These are phyloP conservation scores for Talaromyces thailandensis DNA, from an alignment of 495 filamentous ascomycete species.

Conservation along the genomic window DNA sequence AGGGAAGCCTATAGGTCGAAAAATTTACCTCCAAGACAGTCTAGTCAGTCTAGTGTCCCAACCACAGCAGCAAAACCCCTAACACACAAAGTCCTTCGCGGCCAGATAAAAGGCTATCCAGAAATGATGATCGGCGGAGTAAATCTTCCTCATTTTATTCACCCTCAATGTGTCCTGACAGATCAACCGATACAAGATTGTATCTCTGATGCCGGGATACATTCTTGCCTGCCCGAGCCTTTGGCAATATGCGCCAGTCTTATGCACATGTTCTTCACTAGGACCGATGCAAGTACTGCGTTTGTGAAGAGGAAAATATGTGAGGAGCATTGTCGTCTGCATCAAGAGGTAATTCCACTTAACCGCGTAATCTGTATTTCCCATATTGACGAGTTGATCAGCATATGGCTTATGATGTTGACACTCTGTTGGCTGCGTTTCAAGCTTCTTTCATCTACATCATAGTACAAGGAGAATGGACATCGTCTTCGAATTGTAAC, in stretches of 20 bases:
- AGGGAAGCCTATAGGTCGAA: background rate
- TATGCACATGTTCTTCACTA: slow-evolving; percentile 1
- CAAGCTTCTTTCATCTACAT: background rate
- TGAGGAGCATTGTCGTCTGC: background rate
- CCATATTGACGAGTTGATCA: background rate
- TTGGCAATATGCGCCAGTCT: slow-evolving; percentile 2
- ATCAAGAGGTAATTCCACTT: background rate
- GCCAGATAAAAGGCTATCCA: background rate
- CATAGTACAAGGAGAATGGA: background rate
- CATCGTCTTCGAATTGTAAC: background rate
- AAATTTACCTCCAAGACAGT: background rate
- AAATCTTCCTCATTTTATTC: background rate
- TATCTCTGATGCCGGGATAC: background rate
- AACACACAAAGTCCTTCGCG: background rate
- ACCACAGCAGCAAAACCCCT: background rate
- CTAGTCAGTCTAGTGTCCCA: background rate
- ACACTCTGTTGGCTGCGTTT: background rate
- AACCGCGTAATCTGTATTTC: background rate
- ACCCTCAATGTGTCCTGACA: background rate
- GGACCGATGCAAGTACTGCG: background rate
- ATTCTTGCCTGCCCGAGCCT: background rate
- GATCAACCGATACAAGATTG: background rate
- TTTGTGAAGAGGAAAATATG: background rate
- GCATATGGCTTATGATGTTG: background rate
- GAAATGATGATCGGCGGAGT: background rate